phyloP scores from a whole-genome alignment of 2,329 filamentous ascomycete species.

The Uncinocarpus reesii region DNA sequence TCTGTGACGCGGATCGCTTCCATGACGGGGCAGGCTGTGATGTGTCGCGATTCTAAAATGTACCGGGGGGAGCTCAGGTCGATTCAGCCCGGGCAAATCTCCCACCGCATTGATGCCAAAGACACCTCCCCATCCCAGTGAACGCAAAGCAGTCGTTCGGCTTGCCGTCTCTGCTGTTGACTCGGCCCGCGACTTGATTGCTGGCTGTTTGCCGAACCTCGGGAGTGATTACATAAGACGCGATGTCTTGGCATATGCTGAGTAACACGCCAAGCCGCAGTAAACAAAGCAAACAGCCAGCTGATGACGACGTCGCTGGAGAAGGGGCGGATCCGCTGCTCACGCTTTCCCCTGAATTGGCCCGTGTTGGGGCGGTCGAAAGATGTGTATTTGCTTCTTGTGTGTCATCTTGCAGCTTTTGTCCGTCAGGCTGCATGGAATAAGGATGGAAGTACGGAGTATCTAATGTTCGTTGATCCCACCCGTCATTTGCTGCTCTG shows the following conservation, averaged over 20 bases:
- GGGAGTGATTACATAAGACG: constrained; percentile 1
- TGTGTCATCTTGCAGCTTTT: too few relatives aligned
- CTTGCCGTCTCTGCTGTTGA: neutral
- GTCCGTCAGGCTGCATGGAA: too few relatives aligned
- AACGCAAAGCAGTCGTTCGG: neutral
- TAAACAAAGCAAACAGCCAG: neutral
- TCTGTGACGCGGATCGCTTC: constrained; percentile 34
- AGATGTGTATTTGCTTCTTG: too few relatives aligned
- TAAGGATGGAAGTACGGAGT: neutral
- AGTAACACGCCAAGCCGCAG: neutral
- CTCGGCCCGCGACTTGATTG: neutral
- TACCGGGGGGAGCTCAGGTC: too few relatives aligned
- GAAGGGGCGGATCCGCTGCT: neutral
- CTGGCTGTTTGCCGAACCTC: neutral
- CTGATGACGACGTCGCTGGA: neutral
- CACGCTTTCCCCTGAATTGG: neutral
- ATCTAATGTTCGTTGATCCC: too few relatives aligned
- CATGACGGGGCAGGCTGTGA: too few relatives aligned
- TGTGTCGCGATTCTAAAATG: too few relatives aligned
- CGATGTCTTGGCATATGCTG: neutral
- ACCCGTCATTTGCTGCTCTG: too few relatives aligned
- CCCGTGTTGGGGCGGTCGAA: neutral
- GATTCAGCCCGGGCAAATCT: too few relatives aligned
- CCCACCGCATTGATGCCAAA: too few relatives aligned
- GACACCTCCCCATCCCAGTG: neutral